phyloP scores from a whole-genome alignment of 2,329 filamentous ascomycete species.

The Ophidiomyces ophidiicola region DNA sequence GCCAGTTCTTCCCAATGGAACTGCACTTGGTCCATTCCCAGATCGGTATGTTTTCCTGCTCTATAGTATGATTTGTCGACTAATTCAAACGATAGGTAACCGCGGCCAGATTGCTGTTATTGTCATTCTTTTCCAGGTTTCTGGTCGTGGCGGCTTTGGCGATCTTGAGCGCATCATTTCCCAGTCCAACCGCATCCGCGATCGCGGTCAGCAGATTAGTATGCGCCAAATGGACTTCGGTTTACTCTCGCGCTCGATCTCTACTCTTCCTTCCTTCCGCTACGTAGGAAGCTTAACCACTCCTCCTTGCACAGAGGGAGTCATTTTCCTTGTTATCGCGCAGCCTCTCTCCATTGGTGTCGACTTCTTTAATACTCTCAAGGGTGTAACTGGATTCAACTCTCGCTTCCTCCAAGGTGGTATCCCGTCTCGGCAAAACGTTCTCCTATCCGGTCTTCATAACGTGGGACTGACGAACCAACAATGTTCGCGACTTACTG shows the following conservation, averaged over 20 bases:
- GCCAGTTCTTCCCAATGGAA: slow-evolving; percentile 41
- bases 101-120: slow-evolving; percentile 6
- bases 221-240: slow-evolving; percentile 5
- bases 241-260: slow-evolving; percentile 18
- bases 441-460: slow-evolving; percentile 5
- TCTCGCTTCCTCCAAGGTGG: slow-evolving; percentile 13
- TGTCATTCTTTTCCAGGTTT: slow-evolving; percentile 5
- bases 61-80: background rate
- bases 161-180: slow-evolving; percentile 6
- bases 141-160: slow-evolving; percentile 1
- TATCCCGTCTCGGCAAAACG: slow-evolving; percentile 5
- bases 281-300: slow-evolving; percentile 52
- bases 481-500: background rate
- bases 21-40: slow-evolving; percentile 43
- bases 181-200: slow-evolving; percentile 1
- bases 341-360: slow-evolving; percentile 37
- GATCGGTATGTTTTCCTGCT: slow-evolving; percentile 1
- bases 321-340: slow-evolving; percentile 42
- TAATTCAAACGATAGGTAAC: slow-evolving; percentile 1
- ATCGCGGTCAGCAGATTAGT: slow-evolving; percentile 1
- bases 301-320: slow-evolving; percentile 48
- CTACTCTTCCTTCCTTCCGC: slow-evolving; percentile 28
- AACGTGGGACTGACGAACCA: slow-evolving; percentile 6
- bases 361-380: slow-evolving; percentile 39
- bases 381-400: slow-evolving; percentile 32